phyloP scores from a whole-genome alignment of 2,329 filamentous ascomycete species.

The Penicillium sp. region DNA sequence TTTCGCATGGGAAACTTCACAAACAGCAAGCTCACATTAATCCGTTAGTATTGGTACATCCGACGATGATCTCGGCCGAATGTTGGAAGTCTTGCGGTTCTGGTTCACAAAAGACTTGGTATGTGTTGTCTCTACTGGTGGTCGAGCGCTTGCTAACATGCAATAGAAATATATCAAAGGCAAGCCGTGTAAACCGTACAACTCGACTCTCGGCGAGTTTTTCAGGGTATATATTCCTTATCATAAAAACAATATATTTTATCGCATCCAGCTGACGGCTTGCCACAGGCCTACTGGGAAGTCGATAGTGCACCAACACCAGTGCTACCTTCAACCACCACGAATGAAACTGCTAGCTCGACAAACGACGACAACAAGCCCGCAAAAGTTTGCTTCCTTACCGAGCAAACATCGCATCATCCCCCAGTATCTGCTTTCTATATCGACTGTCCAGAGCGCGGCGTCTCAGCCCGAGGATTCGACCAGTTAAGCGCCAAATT shows the following conservation, averaged over 20 bases:
- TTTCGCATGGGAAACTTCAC: slow-evolving; percentile 1
- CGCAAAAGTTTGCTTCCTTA: slow-evolving; percentile 86
- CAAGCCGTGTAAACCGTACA: slow-evolving; percentile 98
- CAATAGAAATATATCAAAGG: slow-evolving; percentile 90
- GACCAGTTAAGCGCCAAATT: slow-evolving; percentile 98
- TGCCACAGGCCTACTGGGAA: slow-evolving; percentile 82
- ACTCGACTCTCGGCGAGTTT: slow-evolving; percentile 94
- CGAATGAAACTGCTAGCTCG: slow-evolving; percentile 32
- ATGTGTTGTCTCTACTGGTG: slow-evolving; percentile 16
- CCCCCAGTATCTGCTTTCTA: slow-evolving; percentile 96
- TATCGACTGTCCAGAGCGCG: slow-evolving; percentile 86
- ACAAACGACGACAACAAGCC: slow-evolving; percentile 34
- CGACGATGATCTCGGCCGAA: slow-evolving; percentile 84
- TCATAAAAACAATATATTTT: background rate
- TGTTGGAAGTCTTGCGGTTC: slow-evolving; percentile 90
- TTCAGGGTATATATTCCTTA: slow-evolving; percentile 65
- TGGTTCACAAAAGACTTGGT: slow-evolving; percentile 98
- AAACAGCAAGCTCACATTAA: slow-evolving; percentile 32
- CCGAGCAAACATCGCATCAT: slow-evolving; percentile 96
- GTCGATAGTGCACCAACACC: slow-evolving; percentile 72
- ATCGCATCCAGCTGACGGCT: background rate
- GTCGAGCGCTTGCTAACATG: background rate
- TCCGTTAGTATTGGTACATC: slow-evolving; percentile 70
- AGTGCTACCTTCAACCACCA: slow-evolving; percentile 44
- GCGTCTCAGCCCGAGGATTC: slow-evolving; percentile 81